Percentiles rank a stretch among this genome's conserved stretches.
Evolutionary conservation across 805 yeast genomes (phyloP).

Genomic region (Kazachstania taianensis): DNA sequence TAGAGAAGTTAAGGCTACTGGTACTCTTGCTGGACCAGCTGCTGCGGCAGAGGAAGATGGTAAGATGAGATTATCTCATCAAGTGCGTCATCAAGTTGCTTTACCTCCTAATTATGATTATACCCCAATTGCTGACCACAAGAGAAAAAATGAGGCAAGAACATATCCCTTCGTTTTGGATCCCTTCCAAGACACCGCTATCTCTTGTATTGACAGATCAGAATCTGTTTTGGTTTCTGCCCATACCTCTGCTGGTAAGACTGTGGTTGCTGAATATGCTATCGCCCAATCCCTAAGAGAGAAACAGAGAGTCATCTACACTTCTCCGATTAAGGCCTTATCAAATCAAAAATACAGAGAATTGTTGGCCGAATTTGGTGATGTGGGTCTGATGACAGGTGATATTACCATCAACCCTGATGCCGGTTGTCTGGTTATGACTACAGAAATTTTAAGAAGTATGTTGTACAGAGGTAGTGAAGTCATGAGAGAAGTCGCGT

Average conservation of each 20-base stretch:
- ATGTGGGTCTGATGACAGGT: slow-evolving; percentile 98
- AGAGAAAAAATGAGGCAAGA: slow-evolving; percentile 68
- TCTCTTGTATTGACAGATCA: slow-evolving; percentile 88
- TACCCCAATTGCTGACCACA: slow-evolving; percentile 79
- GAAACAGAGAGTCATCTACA: slow-evolving; percentile 88
- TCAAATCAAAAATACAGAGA: slow-evolving; percentile 93
- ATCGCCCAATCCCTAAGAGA: slow-evolving; percentile 89
- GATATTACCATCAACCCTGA: slow-evolving; percentile 98
- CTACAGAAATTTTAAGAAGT: slow-evolving; percentile 92
- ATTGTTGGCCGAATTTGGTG: slow-evolving; percentile 84
- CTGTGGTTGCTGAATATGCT: slow-evolving; percentile 95
- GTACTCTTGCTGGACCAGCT: slow-evolving; percentile 46
- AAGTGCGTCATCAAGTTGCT: slow-evolving; percentile 96
- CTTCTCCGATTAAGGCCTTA: slow-evolving; percentile 91
- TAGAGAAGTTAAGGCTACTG: slow-evolving; percentile 76
- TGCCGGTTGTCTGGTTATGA: slow-evolving; percentile 97
- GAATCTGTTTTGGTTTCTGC: slow-evolving; percentile 96
- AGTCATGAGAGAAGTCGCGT: slow-evolving; percentile 96
- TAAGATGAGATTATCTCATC: slow-evolving; percentile 70
- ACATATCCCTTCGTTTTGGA: slow-evolving; percentile 87
- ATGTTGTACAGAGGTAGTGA: slow-evolving; percentile 98
- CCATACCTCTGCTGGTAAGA: slow-evolving; percentile 94
- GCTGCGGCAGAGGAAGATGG: slow-evolving; percentile 36
- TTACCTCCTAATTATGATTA: slow-evolving; percentile 87
- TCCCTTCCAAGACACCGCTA: slow-evolving; percentile 95